phyloP scores from a whole-genome alignment of 257 asterid species.

The Cinchona pubescens region DNA sequence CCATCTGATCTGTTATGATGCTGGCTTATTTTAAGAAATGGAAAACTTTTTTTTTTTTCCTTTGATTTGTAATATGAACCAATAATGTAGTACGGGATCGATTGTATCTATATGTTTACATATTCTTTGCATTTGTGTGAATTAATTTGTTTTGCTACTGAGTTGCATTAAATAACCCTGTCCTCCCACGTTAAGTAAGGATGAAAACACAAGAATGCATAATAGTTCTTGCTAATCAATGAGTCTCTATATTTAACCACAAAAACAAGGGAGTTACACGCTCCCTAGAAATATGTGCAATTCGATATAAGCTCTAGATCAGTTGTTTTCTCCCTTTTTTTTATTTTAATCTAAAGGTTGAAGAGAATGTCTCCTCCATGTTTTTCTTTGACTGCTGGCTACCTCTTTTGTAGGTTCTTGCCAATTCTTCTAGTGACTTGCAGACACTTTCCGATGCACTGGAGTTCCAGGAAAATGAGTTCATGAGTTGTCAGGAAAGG shows the following conservation, averaged over 20 bases:
- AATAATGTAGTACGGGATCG: too few species aligned
- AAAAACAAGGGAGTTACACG: not conserved
- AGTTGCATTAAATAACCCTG: not conserved
- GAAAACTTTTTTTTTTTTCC: not conserved
- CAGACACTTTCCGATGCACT: constrained; percentile 64
- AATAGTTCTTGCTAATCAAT: not conserved
- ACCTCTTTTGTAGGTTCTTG: constrained; percentile 41
- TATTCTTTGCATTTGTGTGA: not conserved
- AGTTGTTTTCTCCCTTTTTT: not conserved
- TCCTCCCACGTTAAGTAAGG: not conserved
- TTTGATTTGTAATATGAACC: not conserved
- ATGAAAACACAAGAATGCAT: not conserved
- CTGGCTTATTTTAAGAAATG: not conserved
- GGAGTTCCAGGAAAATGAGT: constrained; percentile 82
- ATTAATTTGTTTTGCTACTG: not conserved
- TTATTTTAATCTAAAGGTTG: too few species aligned
- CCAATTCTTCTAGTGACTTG: constrained; percentile 33
- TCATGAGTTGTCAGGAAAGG: constrained; percentile 58
- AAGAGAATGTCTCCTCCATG: not conserved
- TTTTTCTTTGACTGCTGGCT: not conserved
- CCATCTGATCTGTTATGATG: not conserved
- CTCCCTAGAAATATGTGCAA: not conserved
- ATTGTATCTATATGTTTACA: not conserved
- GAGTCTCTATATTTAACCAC: not conserved
- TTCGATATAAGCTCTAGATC: not conserved